phyloP scores from a whole-genome alignment of 2,329 filamentous ascomycete species.

The Ceratocystis smalleyi region DNA sequence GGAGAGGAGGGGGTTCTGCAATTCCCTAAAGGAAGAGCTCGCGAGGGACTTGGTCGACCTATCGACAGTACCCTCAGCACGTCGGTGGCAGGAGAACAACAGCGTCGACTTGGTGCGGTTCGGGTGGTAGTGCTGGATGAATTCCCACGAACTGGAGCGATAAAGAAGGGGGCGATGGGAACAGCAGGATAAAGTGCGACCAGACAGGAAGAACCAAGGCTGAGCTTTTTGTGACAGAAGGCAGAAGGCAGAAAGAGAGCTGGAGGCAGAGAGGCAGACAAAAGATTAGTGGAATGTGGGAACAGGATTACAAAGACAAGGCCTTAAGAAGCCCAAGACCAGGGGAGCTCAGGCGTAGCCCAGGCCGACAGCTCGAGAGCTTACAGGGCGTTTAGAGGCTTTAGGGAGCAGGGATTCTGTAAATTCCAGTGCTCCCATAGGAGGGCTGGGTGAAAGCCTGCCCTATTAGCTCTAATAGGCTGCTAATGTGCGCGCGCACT shows the following conservation, averaged over 20 bases:
- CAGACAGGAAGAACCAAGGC: not conserved
- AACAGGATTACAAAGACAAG: not conserved
- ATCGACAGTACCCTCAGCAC: not conserved
- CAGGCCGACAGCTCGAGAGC: not conserved
- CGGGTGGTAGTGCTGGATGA: not conserved
- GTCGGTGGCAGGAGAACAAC: not conserved
- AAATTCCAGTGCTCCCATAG: not conserved
- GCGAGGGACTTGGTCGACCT: not conserved
- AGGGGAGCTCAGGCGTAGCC: not conserved
- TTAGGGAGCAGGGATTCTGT: not conserved
- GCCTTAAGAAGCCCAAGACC: not conserved
- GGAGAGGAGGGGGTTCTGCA: not conserved
- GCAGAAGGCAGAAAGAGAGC: slow-evolving; percentile 8
- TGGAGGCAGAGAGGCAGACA: no score
- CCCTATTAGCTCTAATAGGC: no score
- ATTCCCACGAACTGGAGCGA: not conserved
- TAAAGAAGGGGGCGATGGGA: not conserved
- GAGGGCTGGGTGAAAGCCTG: no score
- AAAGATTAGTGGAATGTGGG: slow-evolving; percentile 18
- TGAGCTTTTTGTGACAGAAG: slow-evolving; percentile 3
- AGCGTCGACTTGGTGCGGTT: not conserved
- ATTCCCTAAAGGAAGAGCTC: not conserved
- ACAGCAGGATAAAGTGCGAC: not conserved
- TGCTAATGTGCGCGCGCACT: no score
- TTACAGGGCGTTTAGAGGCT: not conserved